A percentile compares a stretch with the other conserved stretches of the same genome.
Evolutionary conservation across 352 stramenopile genomes (phyloP).

Genomic region (Phytopythium montanum): DNA sequence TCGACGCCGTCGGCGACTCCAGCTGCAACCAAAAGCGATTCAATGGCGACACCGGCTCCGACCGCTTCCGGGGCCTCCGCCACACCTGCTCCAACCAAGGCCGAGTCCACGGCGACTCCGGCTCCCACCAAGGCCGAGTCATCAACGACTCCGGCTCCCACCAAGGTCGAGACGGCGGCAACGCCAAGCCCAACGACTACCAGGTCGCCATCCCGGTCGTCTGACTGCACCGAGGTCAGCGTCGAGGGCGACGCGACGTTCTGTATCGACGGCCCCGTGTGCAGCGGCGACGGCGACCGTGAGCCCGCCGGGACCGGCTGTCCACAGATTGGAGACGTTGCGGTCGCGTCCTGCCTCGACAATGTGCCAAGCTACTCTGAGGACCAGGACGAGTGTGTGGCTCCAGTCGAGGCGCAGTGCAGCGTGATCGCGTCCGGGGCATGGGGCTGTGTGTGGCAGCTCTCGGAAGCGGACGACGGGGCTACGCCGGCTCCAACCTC

Average conservation of each 20-base stretch:
- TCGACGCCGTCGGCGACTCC: neutral
- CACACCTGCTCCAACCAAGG: neutral
- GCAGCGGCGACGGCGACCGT: conserved; percentile 18
- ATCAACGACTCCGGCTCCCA: neutral
- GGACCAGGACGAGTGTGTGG: conserved; percentile 17
- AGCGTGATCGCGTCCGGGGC: conserved; percentile 10
- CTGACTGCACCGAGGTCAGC: conserved; percentile 30
- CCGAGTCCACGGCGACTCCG: neutral
- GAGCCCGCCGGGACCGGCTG: conserved; percentile 25
- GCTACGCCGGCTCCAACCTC: neutral
- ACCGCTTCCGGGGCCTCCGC: neutral
- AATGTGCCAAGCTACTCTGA: conserved; percentile 20
- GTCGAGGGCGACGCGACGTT: conserved; percentile 38
- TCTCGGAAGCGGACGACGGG: neutral
- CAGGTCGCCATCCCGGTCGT: neutral
- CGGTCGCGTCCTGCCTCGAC: conserved; percentile 22
- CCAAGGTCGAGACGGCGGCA: neutral
- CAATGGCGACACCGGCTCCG: neutral
- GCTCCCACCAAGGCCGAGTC: neutral
- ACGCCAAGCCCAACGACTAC: neutral
- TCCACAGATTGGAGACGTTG: conserved; percentile 23
- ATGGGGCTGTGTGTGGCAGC: conserved; percentile 25
- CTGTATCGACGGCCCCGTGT: conserved; percentile 29
- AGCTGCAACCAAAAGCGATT: neutral
- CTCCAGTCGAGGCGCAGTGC: conserved; percentile 20